A percentile compares a stretch with the other conserved stretches of the same genome.
phyloP scores from a whole-genome alignment of 1,284 basidiomycete genomes.

The Trichosporon coremiiforme region DNA sequence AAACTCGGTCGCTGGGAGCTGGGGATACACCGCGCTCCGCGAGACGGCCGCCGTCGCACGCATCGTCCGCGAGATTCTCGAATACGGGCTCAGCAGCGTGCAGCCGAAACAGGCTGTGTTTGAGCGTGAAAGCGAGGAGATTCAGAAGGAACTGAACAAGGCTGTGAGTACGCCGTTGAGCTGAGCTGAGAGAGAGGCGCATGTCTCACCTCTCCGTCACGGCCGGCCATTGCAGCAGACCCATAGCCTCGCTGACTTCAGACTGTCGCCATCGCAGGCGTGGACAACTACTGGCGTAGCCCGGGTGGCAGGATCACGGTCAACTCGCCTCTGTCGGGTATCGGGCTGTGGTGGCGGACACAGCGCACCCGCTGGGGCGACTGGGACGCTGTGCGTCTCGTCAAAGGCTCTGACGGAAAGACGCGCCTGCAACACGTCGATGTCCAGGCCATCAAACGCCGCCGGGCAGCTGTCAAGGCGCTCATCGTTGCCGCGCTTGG shows the following conservation, averaged over 20 bases:
- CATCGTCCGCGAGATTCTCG: constrained; percentile 26
- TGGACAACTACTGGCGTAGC: constrained; percentile 20
- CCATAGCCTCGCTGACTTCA: constrained; percentile 5
- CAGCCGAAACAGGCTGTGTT: constrained; percentile 28
- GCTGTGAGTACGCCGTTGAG: neutral
- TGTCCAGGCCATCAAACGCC: constrained; percentile 17
- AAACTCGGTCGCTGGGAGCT: constrained; percentile 31
- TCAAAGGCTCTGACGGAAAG: constrained; percentile 6
- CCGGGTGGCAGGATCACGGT: constrained; percentile 16
- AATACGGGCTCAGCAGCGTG: constrained; percentile 28
- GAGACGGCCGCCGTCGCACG: constrained; percentile 27
- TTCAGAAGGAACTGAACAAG: constrained; percentile 22
- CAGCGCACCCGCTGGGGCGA: constrained; percentile 21
- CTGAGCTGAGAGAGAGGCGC: too few species aligned
- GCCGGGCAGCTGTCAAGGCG: constrained; percentile 9
- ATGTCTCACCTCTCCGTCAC: too few species aligned
- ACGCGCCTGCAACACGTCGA: constrained; percentile 4
- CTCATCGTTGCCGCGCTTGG: neutral
- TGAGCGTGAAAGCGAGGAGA: constrained; percentile 24
- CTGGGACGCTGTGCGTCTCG: constrained; percentile 24
- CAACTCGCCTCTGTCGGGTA: constrained; percentile 17
- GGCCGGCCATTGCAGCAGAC: too few species aligned
- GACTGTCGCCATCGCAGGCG: neutral
- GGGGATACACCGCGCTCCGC: constrained; percentile 33
- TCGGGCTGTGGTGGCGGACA: constrained; percentile 21